These are phyloP conservation scores for Phytophthora meadii DNA, from an alignment of 352 stramenopile species.

Conservation along the genomic window DNA sequence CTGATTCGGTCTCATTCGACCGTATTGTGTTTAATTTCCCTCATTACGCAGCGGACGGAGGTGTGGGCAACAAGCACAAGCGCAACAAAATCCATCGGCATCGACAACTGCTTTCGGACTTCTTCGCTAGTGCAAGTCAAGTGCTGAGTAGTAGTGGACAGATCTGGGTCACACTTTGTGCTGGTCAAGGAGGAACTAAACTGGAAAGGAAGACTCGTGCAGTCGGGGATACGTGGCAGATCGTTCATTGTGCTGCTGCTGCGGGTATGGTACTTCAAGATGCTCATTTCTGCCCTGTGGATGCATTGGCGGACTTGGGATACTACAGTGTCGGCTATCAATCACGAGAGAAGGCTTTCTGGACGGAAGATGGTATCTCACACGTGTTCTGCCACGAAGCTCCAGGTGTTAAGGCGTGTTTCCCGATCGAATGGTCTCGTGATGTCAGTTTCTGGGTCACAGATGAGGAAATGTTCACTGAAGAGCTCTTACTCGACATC, in stretches of 20 bases:
- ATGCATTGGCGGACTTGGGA: slow-evolving; percentile 61
- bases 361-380: slow-evolving; percentile 66
- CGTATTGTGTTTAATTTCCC: slow-evolving; percentile 91
- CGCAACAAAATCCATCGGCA: slow-evolving; percentile 88
- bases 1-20: slow-evolving; percentile 43
- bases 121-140: slow-evolving; percentile 71
- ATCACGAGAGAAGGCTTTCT: slow-evolving; percentile 77
- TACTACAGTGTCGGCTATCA: slow-evolving; percentile 87
- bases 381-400: slow-evolving; percentile 75
- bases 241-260: slow-evolving; percentile 69
- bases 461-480: slow-evolving; percentile 54
- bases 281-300: slow-evolving; percentile 71
- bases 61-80: slow-evolving; percentile 52
- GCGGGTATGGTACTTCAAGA: slow-evolving; percentile 62
- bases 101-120: slow-evolving; percentile 76
- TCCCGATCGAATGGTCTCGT: slow-evolving; percentile 68
- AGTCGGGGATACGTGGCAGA: slow-evolving; percentile 83
- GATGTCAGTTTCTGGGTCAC: slow-evolving; percentile 83
- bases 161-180: slow-evolving; percentile 85
- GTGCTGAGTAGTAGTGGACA: slow-evolving; percentile 65
- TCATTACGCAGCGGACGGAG: slow-evolving; percentile 80
- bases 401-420: slow-evolving; percentile 45
- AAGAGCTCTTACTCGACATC: slow-evolving; percentile 52
- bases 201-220: slow-evolving; percentile 65
- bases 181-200: slow-evolving; percentile 81